phyloP scores from a whole-genome alignment of 2,329 filamentous ascomycete species.

The Immersiporthe knoxdaviesiana region DNA sequence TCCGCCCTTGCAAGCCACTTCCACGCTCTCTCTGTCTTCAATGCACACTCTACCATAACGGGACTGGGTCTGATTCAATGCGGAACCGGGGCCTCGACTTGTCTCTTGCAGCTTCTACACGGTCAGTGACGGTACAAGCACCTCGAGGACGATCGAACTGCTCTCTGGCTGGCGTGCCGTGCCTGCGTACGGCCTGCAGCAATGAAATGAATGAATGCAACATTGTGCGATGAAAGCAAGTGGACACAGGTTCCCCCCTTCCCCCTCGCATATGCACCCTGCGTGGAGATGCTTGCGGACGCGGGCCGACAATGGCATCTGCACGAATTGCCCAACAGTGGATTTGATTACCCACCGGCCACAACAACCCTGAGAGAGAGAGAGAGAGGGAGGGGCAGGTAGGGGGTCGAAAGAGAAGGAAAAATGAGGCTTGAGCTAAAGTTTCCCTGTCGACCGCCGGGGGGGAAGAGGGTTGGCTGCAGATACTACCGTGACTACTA shows the following conservation, averaged over 20 bases:
- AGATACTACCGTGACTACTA: no score
- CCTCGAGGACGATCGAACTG: conserved; percentile 3
- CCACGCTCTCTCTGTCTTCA: neutral
- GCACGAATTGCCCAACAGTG: conserved; percentile 28
- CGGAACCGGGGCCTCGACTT: neutral
- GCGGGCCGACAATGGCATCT: conserved; percentile 29
- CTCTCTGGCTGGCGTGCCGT: neutral
- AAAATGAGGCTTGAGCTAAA: conserved; percentile 25
- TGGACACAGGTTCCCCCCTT: conserved; percentile 14
- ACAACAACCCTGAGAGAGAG: neutral
- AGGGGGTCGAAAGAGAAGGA: neutral
- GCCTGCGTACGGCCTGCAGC: neutral
- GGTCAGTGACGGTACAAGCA: neutral
- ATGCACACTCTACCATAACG: conserved; percentile 11
- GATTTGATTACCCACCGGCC: conserved; percentile 13
- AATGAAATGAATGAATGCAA: neutral
- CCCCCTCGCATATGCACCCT: conserved; percentile 28
- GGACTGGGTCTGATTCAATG: neutral
- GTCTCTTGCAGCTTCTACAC: conserved; percentile 2
- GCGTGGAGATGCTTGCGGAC: conserved; percentile 25
- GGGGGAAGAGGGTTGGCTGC: conserved; percentile 25
- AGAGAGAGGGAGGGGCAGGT: no score
- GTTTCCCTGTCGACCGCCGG: conserved; percentile 19
- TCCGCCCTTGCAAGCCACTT: neutral
- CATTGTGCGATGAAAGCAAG: neutral